Percentiles rank a stretch among this genome's conserved stretches.
Evolutionary conservation across 148 eudicot genomes (phyloP).

Genomic region (Amaranthus hypochondriacus): DNA sequence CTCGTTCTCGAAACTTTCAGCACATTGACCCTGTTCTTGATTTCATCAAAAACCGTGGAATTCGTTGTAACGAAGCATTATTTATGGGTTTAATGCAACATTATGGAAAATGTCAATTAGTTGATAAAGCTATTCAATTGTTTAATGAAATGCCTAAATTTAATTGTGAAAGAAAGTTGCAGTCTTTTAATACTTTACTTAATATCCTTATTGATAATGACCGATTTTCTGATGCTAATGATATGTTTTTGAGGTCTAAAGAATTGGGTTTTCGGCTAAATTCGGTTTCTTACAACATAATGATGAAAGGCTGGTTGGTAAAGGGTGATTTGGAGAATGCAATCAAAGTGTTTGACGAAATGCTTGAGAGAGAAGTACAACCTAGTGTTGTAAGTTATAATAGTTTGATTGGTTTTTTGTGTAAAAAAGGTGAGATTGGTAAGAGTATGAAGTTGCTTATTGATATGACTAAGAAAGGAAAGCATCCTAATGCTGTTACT

Average conservation of each 20-base stretch:
- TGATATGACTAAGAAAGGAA: slow-evolving; percentile 58
- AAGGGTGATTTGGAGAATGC: slow-evolving; percentile 63
- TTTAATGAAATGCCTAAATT: slow-evolving; percentile 52
- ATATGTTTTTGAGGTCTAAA: slow-evolving; percentile 36
- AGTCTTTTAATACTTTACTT: slow-evolving; percentile 71
- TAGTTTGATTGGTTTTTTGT: slow-evolving; percentile 69
- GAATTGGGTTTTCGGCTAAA: slow-evolving; percentile 64
- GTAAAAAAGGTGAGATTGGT: slow-evolving; percentile 58
- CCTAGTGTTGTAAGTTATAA: slow-evolving; percentile 79
- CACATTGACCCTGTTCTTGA: slow-evolving; percentile 42
- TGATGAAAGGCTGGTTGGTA: slow-evolving; percentile 72
- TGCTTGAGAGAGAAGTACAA: slow-evolving; percentile 69
- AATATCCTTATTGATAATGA: slow-evolving; percentile 62
- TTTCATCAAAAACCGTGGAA: slow-evolving; percentile 33
- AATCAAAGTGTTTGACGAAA: slow-evolving; percentile 68
- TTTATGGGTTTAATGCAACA: slow-evolving; percentile 70
- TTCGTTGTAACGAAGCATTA: slow-evolving; percentile 67
- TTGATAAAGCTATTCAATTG: slow-evolving; percentile 49
- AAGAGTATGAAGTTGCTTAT: slow-evolving; percentile 51
- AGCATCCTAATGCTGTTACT: slow-evolving; percentile 52
- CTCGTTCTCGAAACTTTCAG: slow-evolving; percentile 48
- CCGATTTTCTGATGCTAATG: slow-evolving; percentile 40
- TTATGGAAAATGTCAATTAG: slow-evolving; percentile 49
- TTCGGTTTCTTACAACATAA: slow-evolving; percentile 58
- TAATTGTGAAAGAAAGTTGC: slow-evolving; percentile 54